phyloP scores from a whole-genome alignment of 2,329 filamentous ascomycete species.

The Sclerotinia glacialis region DNA sequence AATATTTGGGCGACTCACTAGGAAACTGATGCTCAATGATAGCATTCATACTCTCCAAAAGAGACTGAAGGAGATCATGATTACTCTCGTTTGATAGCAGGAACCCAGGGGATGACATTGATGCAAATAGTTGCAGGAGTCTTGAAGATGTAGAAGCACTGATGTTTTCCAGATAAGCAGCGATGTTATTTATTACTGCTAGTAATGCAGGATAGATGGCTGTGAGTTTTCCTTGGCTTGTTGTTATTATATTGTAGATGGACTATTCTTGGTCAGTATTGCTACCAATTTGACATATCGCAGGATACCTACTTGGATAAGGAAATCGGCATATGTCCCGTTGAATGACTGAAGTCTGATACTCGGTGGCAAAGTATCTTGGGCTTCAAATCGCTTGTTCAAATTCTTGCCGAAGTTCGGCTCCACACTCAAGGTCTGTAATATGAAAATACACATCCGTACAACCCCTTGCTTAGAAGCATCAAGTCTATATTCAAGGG shows the following conservation, averaged over 20 bases:
- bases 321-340: constrained; percentile 88
- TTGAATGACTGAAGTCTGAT: constrained; percentile 82
- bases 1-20: constrained; percentile 50
- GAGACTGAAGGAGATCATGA: constrained; percentile 72
- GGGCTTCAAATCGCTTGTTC: constrained; percentile 83
- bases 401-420: constrained; percentile 84
- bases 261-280: constrained; percentile 54
- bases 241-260: constrained; percentile 86
- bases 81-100: constrained; percentile 90
- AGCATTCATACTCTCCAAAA: constrained; percentile 85
- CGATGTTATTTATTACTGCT: constrained; percentile 90
- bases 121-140: constrained; percentile 81
- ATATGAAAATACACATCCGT: constrained; percentile 93
- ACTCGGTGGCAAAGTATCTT: constrained; percentile 78
- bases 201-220: constrained; percentile 90
- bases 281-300: background rate
- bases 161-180: constrained; percentile 76
- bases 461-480: constrained; percentile 86
- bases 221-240: constrained; percentile 83
- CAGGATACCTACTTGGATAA: constrained; percentile 70
- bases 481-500: constrained; percentile 83
- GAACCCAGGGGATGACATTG: constrained; percentile 92
- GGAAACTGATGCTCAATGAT: constrained; percentile 85
- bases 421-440: constrained; percentile 94
- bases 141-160: constrained; percentile 74